Evolutionary conservation across 495 filamentous ascomycete genomes (phyloP).

Genomic region (Margaritispora aquatica): DNA sequence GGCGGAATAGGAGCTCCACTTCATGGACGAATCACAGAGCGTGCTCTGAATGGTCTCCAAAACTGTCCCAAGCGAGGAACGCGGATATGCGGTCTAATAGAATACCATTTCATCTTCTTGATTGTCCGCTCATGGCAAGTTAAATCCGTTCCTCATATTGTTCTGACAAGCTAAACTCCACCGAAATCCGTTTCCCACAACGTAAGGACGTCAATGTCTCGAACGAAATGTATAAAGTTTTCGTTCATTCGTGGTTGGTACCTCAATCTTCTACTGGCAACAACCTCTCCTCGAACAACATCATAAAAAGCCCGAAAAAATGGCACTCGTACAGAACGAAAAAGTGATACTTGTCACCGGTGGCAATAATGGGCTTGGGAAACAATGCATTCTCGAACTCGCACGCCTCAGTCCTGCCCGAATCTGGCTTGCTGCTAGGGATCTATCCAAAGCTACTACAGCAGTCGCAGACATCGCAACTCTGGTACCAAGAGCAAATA

Average conservation of each 20-base stretch:
- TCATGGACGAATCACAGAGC: background rate
- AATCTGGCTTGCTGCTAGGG: conserved; percentile 59
- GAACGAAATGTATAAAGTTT: background rate
- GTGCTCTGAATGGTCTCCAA: background rate
- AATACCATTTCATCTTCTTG: no score
- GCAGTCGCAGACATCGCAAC: conserved; percentile 43
- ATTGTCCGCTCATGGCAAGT: no score
- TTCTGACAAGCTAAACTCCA: background rate
- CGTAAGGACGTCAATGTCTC: background rate
- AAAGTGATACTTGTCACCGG: conserved; percentile 62
- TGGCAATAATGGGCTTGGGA: conserved; percentile 59
- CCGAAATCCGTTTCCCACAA: background rate
- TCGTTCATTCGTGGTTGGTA: background rate
- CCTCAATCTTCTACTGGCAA: background rate
- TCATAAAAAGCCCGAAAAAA: conserved; percentile 51
- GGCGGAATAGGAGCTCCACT: background rate
- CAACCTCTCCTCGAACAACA: background rate
- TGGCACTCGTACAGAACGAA: conserved; percentile 41
- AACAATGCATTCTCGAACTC: conserved; percentile 54
- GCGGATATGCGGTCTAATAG: background rate
- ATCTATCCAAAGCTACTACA: conserved; percentile 39
- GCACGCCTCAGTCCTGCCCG: conserved; percentile 50
- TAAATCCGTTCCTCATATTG: no score
- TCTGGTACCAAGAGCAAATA: conserved; percentile 24
- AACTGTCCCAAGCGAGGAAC: background rate